These are phyloP conservation scores for Sporothrix globosa DNA, from an alignment of 2,329 filamentous ascomycete genomes.

Conservation along the genomic window DNA sequence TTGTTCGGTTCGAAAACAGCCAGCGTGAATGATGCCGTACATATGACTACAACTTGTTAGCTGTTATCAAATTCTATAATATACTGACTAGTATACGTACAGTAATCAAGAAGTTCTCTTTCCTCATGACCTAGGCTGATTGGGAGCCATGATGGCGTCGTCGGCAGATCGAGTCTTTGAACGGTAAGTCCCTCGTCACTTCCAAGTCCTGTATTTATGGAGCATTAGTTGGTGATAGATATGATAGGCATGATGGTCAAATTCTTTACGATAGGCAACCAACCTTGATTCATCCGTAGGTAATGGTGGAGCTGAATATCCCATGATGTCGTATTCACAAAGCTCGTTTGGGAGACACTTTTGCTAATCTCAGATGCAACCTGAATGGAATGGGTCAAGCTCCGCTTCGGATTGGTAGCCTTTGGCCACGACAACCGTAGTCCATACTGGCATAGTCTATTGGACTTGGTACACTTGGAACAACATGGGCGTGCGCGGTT, in stretches of 20 bases:
- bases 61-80: neutral
- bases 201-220: neutral
- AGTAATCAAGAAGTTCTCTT: neutral
- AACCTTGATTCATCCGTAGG: neutral
- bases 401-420: neutral
- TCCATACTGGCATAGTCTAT: neutral
- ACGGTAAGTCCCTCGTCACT: neutral
- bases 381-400: neutral
- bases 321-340: conserved; percentile 10
- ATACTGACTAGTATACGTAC: neutral
- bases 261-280: too few species aligned
- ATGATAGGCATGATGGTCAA: too few species aligned
- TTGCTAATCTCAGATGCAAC: neutral
- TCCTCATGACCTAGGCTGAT: neutral
- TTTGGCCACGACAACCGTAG: conserved; percentile 2
- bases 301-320: conserved; percentile 5
- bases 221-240: too few species aligned
- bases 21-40: neutral
- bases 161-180: neutral
- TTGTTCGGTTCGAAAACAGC: neutral
- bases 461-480: neutral
- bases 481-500: neutral
- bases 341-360: neutral
- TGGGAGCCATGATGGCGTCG: neutral
- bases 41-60: neutral